Conservation (phyloP, 306 rosid species). For the Quercus robur region DNA sequence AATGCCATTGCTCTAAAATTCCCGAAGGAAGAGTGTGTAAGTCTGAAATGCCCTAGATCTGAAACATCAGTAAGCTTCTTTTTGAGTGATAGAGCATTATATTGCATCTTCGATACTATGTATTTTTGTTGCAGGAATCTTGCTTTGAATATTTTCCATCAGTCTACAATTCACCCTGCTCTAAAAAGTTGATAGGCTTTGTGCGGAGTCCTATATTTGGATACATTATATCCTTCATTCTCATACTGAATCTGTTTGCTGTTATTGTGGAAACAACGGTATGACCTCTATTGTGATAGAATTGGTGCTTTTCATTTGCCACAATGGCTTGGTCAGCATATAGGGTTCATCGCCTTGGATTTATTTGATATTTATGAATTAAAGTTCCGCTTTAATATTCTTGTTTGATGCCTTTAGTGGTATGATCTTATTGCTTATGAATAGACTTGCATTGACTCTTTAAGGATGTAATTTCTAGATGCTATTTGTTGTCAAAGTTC, state of each 20-base stretch:
- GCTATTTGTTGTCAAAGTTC: conserved; percentile 10
- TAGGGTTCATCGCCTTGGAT: background rate
- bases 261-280: conserved; percentile 96
- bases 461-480: conserved; percentile 2
- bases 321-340: background rate
- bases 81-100: conserved; percentile 15
- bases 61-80: conserved; percentile 19
- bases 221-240: conserved; percentile 79
- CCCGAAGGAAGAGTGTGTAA: conserved; percentile 77
- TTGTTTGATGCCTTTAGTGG: background rate
- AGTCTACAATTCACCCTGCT: conserved; percentile 47
- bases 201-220: conserved; percentile 74
- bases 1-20: conserved; percentile 86
- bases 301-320: background rate
- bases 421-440: background rate
- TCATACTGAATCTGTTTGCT: conserved; percentile 66
- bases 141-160: conserved; percentile 53
- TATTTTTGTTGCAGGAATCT: conserved; percentile 68
- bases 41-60: conserved; percentile 24
- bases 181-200: conserved; percentile 66
- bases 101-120: conserved; percentile 26
- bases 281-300: conserved; percentile 30
- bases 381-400: background rate
- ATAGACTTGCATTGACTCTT: conserved; percentile 8
- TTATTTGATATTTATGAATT: background rate